phyloP scores from a whole-genome alignment of 2,329 filamentous ascomycete species.

The Aspergillus latus region DNA sequence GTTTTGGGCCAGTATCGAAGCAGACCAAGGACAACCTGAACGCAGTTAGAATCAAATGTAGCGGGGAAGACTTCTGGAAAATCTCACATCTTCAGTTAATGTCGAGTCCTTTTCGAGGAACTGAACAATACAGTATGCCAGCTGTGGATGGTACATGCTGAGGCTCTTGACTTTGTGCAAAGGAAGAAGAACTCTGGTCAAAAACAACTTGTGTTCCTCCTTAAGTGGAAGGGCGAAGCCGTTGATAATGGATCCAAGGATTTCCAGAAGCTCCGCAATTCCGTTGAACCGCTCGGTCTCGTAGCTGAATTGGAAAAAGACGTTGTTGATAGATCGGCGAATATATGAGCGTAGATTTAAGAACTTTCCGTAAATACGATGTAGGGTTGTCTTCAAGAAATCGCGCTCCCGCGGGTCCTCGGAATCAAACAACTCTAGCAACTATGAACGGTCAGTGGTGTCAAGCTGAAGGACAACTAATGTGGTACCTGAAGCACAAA shows the following conservation, averaged over 20 bases:
- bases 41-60: background rate
- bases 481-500: slow-evolving; percentile 75
- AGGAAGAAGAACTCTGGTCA: slow-evolving; percentile 88
- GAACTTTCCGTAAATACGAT: slow-evolving; percentile 98
- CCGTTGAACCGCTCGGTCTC: slow-evolving; percentile 98
- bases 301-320: slow-evolving; percentile 99
- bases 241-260: slow-evolving; percentile 97
- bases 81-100: slow-evolving; percentile 84
- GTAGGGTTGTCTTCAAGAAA: slow-evolving; percentile 95
- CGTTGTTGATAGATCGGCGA: slow-evolving; percentile 97
- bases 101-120: slow-evolving; percentile 97
- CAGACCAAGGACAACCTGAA: slow-evolving; percentile 83
- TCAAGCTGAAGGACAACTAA: too few relatives aligned
- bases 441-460: slow-evolving; percentile 44
- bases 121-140: slow-evolving; percentile 98
- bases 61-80: background rate
- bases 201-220: slow-evolving; percentile 97
- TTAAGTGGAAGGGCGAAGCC: slow-evolving; percentile 95
- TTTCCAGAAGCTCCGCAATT: slow-evolving; percentile 93
- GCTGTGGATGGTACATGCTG: slow-evolving; percentile 99
- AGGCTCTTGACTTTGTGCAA: slow-evolving; percentile 98
- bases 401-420: slow-evolving; percentile 96
- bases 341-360: slow-evolving; percentile 97
- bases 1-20: slow-evolving; percentile 98
- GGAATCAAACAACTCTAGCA: slow-evolving; percentile 97